Percentiles rank a stretch among this genome's conserved stretches.
Conservation (phyloP, 140 eudicot genomes). For the Erigeron philadelphicus region DNA sequence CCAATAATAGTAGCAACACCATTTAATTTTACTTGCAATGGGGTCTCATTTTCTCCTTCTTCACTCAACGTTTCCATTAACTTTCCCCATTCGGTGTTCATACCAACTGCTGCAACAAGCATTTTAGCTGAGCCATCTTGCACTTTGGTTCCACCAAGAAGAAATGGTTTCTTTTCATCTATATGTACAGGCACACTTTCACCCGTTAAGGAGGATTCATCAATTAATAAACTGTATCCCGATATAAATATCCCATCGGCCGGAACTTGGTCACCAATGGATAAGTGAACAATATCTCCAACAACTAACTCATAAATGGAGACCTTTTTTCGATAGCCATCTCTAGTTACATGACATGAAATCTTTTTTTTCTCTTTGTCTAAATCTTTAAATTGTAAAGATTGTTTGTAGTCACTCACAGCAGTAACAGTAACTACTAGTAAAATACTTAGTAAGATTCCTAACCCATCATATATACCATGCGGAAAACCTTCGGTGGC, state of each 20-base stretch:
- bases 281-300: conserved; percentile 49
- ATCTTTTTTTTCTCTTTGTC: conserved; percentile 45
- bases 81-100: conserved; percentile 54
- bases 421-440: conserved; percentile 45
- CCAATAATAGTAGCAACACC: conserved; percentile 53
- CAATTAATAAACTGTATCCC: conserved; percentile 40
- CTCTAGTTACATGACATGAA: conserved; percentile 45
- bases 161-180: conserved; percentile 33
- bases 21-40: conserved; percentile 44
- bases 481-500: conserved; percentile 48
- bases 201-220: conserved; percentile 46
- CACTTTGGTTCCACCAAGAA: conserved; percentile 42
- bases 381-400: conserved; percentile 42
- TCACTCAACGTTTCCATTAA: conserved; percentile 44
- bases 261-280: conserved; percentile 49
- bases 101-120: conserved; percentile 51
- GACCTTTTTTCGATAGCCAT: conserved; percentile 32
- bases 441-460: conserved; percentile 37
- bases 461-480: conserved; percentile 47
- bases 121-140: conserved; percentile 51
- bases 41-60: conserved; percentile 46
- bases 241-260: conserved; percentile 49
- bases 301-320: conserved; percentile 45
- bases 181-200: conserved; percentile 38
- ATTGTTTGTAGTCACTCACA: conserved; percentile 43